phyloP scores from a whole-genome alignment of 768 basidiomycete species.

The Suillus alpinus region DNA sequence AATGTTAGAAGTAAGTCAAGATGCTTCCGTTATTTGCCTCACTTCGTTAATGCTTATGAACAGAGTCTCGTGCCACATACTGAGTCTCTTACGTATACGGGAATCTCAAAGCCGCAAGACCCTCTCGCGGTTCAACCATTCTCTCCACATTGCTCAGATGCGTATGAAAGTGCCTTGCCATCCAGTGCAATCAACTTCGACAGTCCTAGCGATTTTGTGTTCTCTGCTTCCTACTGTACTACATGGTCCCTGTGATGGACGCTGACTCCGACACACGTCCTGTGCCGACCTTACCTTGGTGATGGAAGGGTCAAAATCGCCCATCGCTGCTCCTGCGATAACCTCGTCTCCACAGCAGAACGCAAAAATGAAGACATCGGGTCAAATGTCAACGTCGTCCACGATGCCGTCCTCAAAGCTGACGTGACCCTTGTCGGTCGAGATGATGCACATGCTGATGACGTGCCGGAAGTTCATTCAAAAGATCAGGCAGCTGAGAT shows the following conservation, averaged over 20 bases:
- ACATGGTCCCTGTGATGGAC: background rate
- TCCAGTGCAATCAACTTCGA: background rate
- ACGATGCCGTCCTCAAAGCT: background rate
- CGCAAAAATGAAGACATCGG: background rate
- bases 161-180: background rate
- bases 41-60: background rate
- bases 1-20: background rate
- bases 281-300: background rate
- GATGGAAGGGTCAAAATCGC: background rate
- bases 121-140: background rate
- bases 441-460: background rate
- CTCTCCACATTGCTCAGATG: background rate
- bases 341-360: background rate
- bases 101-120: background rate
- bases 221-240: background rate
- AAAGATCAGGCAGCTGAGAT: background rate
- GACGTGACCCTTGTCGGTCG: background rate
- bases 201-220: background rate
- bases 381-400: background rate
- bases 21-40: background rate
- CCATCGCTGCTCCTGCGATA: background rate
- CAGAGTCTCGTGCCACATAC: background rate
- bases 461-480: background rate
- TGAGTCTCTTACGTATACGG: background rate
- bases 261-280: background rate